Evolutionary conservation across 345 rosid species (phyloP).

Genomic region (Dimocarpus longan): DNA sequence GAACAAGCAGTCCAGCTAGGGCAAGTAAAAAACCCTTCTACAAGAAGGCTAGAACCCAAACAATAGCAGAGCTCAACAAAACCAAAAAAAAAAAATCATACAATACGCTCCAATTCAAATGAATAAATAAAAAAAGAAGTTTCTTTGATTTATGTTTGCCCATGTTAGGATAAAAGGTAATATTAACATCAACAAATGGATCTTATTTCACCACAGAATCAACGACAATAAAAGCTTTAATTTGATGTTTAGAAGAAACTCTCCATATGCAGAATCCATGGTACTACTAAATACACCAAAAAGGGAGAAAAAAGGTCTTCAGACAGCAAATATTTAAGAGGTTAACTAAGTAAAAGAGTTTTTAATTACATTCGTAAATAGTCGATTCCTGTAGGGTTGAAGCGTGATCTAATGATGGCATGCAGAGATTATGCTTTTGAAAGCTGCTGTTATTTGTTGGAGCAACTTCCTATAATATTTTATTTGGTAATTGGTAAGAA

Average conservation of each 20-base stretch:
- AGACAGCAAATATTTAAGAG: neutral
- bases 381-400: neutral
- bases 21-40: neutral
- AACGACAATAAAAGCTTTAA: neutral
- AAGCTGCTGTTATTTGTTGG: neutral
- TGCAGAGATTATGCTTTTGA: neutral
- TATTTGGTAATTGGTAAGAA: neutral
- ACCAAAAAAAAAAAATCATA: neutral
- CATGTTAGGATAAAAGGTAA: slow-evolving; percentile 6
- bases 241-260: neutral
- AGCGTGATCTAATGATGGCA: neutral
- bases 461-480: neutral
- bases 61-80: neutral
- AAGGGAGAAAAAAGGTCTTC: neutral
- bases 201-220: neutral
- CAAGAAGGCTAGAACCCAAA: neutral
- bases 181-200: neutral
- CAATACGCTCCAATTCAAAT: neutral
- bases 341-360: neutral
- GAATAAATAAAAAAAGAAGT: neutral
- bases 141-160: slow-evolving; percentile 54
- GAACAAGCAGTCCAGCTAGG: neutral
- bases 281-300: neutral
- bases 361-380: neutral
- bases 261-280: neutral